Evolutionary conservation across 2,329 filamentous ascomycete genomes (phyloP), one percentile per base, ranked within the genome.

Genomic region (Knoxdaviesia capensis): DNA sequence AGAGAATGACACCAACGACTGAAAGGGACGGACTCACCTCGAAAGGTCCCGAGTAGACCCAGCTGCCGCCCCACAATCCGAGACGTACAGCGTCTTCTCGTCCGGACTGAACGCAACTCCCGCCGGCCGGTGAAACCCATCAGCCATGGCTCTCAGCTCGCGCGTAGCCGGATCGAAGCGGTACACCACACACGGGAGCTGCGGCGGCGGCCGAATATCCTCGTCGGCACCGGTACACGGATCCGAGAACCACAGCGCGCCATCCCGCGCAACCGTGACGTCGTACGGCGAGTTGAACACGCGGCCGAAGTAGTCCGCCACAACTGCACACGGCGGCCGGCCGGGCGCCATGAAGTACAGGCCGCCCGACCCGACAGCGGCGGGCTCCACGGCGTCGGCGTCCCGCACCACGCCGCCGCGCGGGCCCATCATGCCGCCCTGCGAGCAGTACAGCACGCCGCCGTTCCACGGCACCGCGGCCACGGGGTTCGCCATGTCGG

Each of bases 231-330:
- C 67, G 49, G 69, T 69, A 6, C 57, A 53, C 0, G 65, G 62
- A 48, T 69, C 65, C 0, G 65, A 68, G 48, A 69, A 68, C 63
- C 65, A 69, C 29, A 69, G 56, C 5, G 54, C 55, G 4, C 62
- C 61, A 43, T 65, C 63, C 1, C 46, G 48, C 38, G 58, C 53
- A 9, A 64, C 52, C 5, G 65, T 59, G 4, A 69, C 62, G 43
- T 69, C 66, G 45, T 68, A 67, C 38, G 64, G 53, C 3, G 61
- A 65, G 48, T 68, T 69, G 50, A 70, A 69, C 2, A 56, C 53
- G 6, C 63, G 53, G 1, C 62, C 62, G 34, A 62, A 51, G 48
- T 60, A 69, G 3, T 57, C 58, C 9, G 50, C 59, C 2, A 65
- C 45, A 3, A 67, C 35, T 0, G 47, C 40, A 30, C 60, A 55